Base-by-base conservation (phyloP, 257 asterid species). In the Anisodus acutangulus region DNA sequence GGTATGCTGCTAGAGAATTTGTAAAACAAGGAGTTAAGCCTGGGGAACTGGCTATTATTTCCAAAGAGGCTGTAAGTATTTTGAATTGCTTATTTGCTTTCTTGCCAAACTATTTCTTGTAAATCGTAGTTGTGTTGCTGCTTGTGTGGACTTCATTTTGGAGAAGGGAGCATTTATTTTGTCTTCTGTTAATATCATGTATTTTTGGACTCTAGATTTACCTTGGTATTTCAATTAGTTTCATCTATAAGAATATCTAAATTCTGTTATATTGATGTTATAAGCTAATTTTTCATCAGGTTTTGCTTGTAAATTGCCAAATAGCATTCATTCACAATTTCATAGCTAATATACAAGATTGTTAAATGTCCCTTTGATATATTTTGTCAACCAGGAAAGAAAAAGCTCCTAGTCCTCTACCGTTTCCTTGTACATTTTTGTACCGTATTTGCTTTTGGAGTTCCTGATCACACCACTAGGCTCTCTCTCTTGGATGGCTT, bases 1-100 rank as follows among this genome's bases (percentile, higher is more conserved):
- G 99, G 19, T 96, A 96, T 85, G 99, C 98, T 39, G 99, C 99
- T 78, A 89, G 98, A 79, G 98, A 96, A 82, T 96, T 96, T n/a
- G 89, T 92, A 81, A 94, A 94, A 87, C 99, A 92, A 90, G 98
- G 98, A 82, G 97, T 93, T 49, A 87, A 93, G 82, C 95, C 97
- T 54, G 94, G 93, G 80, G 99, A 96, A 87, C 88, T 96, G 83
- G 98, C 99, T 5, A 83, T 94, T 78, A 96, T 96, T 85, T 96
- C 98, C 88, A 96, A 94, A 84, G 99, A 96, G 92, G 97, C 92
- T 90, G 99, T 96, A 90, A 78, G 98, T 35, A 83, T 47, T 74
- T 19, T 74, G 37, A 13, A 17, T 9, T 53, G 35, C 9, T 78
- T 53, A 49, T 71, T 82, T 82, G 54, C 79, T 22, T 81, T 62